Base-by-base conservation (phyloP, 441 rosid species). In the Sinapis alba region DNA sequence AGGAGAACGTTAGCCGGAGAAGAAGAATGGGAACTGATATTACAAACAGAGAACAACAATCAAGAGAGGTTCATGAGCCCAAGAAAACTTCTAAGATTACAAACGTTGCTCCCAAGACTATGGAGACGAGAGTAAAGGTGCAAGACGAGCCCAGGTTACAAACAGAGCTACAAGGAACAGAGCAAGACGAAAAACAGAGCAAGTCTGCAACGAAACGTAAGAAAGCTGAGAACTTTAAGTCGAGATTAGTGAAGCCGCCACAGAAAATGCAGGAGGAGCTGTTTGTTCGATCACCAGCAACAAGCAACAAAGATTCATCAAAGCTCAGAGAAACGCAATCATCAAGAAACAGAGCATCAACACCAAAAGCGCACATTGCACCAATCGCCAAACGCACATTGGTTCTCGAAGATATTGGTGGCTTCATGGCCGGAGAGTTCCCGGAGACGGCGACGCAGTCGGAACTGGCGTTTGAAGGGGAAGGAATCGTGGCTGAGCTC, bases 381-480 rank as follows among this genome's bases (percentile, higher is more conserved):
- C 60, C 80, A 59, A 36, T 78, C 82, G 47, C 82, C 68, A 78
- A 80, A 67, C 73, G 91, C 75, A 78, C 85, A 0, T 85, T 74
- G 5, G 91, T 84, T 51, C 88, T 91, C 3, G 89, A 89, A 54
- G 97, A 91, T 64, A 87, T 95, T 12, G 98, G 92, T 30, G 83
- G 75, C 0, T 67, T 92, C 11, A 78, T 92, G 15, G 92, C 81
- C 68, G 82, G 19, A 59, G 99, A 95, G 20, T 68, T 92, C 68
- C 77, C 83, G 34, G 81, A 63, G 26, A 59, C 63, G 77, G 78
- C 60, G 78, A 3, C 18, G 6, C 82, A 63, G 32, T 43, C 7
- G 16, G 65, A 50, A 4, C 6, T 51, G 20, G 86, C 82, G 20
- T 79, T 81, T 38, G 87, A 90, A 81, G 91, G 85, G 21, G 92